Conservation (phyloP, 2,329 filamentous ascomycete genomes). For the Huntiella savannae region DNA sequence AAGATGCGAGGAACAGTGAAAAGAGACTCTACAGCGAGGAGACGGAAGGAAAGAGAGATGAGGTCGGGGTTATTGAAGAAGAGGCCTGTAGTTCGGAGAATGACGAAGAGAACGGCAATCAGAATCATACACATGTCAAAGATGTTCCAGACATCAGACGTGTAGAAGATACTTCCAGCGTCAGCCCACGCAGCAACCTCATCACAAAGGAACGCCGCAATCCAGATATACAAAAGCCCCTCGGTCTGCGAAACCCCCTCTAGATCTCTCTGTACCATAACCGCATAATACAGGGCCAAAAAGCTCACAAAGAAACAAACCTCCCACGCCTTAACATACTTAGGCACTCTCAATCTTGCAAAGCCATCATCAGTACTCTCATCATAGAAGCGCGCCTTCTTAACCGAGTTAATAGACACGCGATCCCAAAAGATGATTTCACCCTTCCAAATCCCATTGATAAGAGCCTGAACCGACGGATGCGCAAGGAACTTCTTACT, state of each 20-base stretch:
- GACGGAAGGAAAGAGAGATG: conserved; percentile 69
- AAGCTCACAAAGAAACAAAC: conserved; percentile 63
- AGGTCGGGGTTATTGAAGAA: conserved; percentile 35
- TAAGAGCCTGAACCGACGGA: conserved; percentile 60
- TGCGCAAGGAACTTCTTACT: conserved; percentile 76
- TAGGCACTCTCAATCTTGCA: conserved; percentile 56
- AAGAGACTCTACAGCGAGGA: conserved; percentile 72
- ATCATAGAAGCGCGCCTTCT: conserved; percentile 62
- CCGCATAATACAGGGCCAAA: conserved; percentile 66
- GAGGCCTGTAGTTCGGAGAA: conserved; percentile 52
- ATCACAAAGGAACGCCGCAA: conserved; percentile 73
- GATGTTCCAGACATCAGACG: conserved; percentile 63
- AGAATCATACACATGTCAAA: conserved; percentile 58
- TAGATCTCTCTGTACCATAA: conserved; percentile 55
- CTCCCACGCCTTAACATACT: conserved; percentile 72
- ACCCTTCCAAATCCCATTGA: conserved; percentile 71
- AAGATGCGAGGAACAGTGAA: conserved; percentile 81
- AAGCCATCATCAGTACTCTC: conserved; percentile 47
- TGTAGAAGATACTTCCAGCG: conserved; percentile 71
- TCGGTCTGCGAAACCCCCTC: conserved; percentile 49
- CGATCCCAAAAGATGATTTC: conserved; percentile 76
- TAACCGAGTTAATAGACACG: conserved; percentile 52
- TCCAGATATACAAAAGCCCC: conserved; percentile 63
- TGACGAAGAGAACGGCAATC: conserved; percentile 51
- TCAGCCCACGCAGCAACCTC: conserved; percentile 71